Conservation (phyloP, 768 basidiomycete species). For the Lyophyllum shimeji region DNA sequence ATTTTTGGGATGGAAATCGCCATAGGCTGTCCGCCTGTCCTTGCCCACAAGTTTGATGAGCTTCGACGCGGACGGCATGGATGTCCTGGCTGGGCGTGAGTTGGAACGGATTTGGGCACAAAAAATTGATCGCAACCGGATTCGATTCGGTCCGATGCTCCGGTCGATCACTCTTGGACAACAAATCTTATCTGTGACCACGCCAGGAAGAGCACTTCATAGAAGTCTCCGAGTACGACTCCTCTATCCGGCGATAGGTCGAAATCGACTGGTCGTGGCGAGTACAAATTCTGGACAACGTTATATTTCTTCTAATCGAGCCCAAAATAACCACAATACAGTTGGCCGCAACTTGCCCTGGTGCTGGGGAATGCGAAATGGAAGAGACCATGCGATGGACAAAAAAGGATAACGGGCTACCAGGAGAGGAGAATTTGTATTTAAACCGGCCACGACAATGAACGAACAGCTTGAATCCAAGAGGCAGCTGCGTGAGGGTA, state of each 20-base stretch:
- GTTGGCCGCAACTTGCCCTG: too few species aligned
- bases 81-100: background rate
- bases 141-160: background rate
- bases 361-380: too few species aligned
- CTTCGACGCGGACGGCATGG: conserved; percentile 7
- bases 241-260: too few species aligned
- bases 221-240: too few species aligned
- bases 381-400: too few species aligned
- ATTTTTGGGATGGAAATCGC: conserved; percentile 1
- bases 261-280: too few species aligned
- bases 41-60: conserved; percentile 13
- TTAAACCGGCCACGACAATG: conserved; percentile 33
- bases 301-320: too few species aligned
- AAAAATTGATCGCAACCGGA: conserved; percentile 1
- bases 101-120: background rate
- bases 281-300: too few species aligned
- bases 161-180: background rate
- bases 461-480: conserved; percentile 34
- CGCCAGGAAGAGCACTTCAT: too few species aligned
- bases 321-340: too few species aligned
- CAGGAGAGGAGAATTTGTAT: background rate
- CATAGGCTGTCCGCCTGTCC: background rate
- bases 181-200: background rate
- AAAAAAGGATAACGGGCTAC: too few species aligned
- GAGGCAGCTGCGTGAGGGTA: conserved; percentile 29